A percentile compares a stretch with the other conserved stretches of the same genome.
These are phyloP conservation scores for Debaryomyces robertsiae DNA, from an alignment of 1,139 yeast species.

Conservation along the genomic window DNA sequence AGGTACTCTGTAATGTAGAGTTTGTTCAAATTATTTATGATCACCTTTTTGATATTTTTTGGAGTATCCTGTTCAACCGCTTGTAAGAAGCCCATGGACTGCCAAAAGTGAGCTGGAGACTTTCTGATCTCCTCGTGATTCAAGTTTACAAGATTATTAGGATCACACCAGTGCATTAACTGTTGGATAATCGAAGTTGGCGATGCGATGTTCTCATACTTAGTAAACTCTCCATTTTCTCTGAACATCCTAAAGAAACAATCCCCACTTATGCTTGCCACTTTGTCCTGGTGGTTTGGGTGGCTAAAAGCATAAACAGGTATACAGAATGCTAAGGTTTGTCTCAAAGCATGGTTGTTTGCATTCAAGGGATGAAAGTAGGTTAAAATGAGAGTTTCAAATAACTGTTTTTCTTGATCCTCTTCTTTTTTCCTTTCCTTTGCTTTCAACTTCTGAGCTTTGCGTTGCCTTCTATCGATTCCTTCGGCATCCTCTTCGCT, in stretches of 20 bases:
- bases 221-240: constrained; percentile 28
- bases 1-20: constrained; percentile 38
- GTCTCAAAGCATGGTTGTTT: constrained; percentile 68
- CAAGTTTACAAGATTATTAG: constrained; percentile 62
- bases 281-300: constrained; percentile 66
- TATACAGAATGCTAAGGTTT: constrained; percentile 82
- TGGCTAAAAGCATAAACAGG: constrained; percentile 91
- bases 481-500: not conserved
- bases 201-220: constrained; percentile 35
- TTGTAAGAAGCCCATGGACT: constrained; percentile 58
- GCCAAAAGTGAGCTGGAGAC: constrained; percentile 58
- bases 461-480: constrained; percentile 16
- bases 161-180: constrained; percentile 85
- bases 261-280: constrained; percentile 68
- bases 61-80: constrained; percentile 54
- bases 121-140: constrained; percentile 39
- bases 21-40: constrained; percentile 56
- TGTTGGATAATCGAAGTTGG: constrained; percentile 74
- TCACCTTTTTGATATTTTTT: constrained; percentile 56
- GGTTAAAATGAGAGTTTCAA: constrained; percentile 70
- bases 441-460: constrained; percentile 16
- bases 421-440: constrained; percentile 15
- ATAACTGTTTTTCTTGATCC: constrained; percentile 40
- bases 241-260: constrained; percentile 60
- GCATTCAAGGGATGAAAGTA: constrained; percentile 73